Evolutionary conservation across 2,329 filamentous ascomycete genomes (phyloP).

Genomic region (Botrytis fabae): DNA sequence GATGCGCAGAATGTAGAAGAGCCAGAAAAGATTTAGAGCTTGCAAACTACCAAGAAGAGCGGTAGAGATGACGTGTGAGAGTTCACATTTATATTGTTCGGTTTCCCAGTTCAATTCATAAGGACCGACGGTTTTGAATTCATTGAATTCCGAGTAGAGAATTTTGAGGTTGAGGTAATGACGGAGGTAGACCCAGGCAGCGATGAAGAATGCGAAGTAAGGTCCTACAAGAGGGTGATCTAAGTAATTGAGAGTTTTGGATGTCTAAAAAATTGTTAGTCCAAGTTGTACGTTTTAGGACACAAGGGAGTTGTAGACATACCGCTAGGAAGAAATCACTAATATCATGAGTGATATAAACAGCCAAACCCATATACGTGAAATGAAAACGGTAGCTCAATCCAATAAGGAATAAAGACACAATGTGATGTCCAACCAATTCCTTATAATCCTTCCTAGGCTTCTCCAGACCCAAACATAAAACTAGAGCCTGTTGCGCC

Average conservation of each 20-base stretch:
- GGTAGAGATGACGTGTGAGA: slow-evolving; percentile 69
- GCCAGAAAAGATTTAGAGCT: slow-evolving; percentile 77
- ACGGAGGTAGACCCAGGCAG: slow-evolving; percentile 83
- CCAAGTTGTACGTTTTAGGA: not conserved
- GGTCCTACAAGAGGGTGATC: slow-evolving; percentile 73
- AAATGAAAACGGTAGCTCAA: slow-evolving; percentile 95
- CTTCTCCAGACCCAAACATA: slow-evolving; percentile 85
- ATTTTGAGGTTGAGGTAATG: slow-evolving; percentile 81
- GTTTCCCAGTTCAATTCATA: slow-evolving; percentile 75
- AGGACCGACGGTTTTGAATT: slow-evolving; percentile 72
- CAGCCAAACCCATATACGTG: slow-evolving; percentile 87
- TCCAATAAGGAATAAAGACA: slow-evolving; percentile 78
- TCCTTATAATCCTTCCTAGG: slow-evolving; percentile 94
- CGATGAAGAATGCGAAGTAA: slow-evolving; percentile 83
- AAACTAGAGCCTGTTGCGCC: slow-evolving; percentile 91
- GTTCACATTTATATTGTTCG: slow-evolving; percentile 72
- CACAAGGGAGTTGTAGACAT: slow-evolving; percentile 43
- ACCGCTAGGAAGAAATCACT: slow-evolving; percentile 94
- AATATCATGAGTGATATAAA: slow-evolving; percentile 93
- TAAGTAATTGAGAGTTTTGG: slow-evolving; percentile 89
- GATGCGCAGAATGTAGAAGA: slow-evolving; percentile 74
- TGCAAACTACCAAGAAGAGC: slow-evolving; percentile 65
- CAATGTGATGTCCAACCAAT: slow-evolving; percentile 85
- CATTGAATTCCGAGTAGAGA: slow-evolving; percentile 70
- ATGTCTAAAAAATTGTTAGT: slow-evolving; percentile 57